Evolutionary conservation across 164 flowering plant genomes (phyloP), one percentile per base, ranked within the genome.

Genomic region (Sextonia rubra): DNA sequence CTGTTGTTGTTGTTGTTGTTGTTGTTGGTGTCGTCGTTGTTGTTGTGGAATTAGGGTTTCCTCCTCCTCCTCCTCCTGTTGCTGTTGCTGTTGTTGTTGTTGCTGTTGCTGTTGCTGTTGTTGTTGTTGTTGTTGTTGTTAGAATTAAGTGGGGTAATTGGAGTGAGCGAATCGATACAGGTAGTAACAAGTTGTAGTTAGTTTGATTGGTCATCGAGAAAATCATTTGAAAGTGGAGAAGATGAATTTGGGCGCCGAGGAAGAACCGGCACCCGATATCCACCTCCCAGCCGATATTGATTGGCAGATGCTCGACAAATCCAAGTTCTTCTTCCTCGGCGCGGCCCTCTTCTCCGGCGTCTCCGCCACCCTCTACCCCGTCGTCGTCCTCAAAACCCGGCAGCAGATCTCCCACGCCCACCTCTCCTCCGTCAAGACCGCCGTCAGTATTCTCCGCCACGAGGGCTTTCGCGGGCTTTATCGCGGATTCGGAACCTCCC

Each of bases 261-360:
- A 88, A 75, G 88, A 88, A 69, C 86, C 84, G 37, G 78, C 90
- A 73, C 52, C 85, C n/a, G 90, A 90, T 75, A 85, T 92, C 63
- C 90, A 86, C 73, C 73, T 92, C 1, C 97, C 97, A 1, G 90
- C 94, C 0, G 97, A 92, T 26, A 78, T 92, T 25, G 91, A 92
- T 69, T 92, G 98, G 98, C 77, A 91, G 70, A 92, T 89, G 98
- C 87, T 93, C 0, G 97, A 93, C 68, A 93, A 93, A 76, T 87
- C 98, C 18, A 87, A 82, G 77, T 93, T 93, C 73, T 93, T 91
- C 84, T 69, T 93, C 68, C 88, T 93, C 24, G 98, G 98, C 2
- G 94, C 95, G 0, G 98, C 91, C 1, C 82, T 93, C 3, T 93
- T 93, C 70, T 91, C 98, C 4, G 91, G 90, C 15, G 89, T 91